These are phyloP conservation scores for Byssothecium circinans DNA, from an alignment of 2,329 filamentous ascomycete genomes.

Conservation along the genomic window DNA sequence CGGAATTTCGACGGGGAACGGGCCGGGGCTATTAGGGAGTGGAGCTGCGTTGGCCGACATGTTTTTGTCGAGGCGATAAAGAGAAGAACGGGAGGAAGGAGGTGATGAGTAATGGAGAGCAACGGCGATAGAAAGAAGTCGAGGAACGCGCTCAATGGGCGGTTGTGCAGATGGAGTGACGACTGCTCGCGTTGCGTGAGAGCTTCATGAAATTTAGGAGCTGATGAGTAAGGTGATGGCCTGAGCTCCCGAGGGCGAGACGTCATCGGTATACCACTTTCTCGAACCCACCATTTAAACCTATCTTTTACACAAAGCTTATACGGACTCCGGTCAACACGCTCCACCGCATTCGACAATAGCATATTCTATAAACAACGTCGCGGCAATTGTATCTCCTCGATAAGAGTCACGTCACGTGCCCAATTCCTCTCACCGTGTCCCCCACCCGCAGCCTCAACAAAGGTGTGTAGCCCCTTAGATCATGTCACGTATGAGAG, in stretches of 20 bases:
- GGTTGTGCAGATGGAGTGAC: conserved; percentile 13
- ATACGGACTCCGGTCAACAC: no score
- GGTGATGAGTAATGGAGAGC: background rate
- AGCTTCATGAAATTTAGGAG: conserved; percentile 22
- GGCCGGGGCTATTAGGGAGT: conserved; percentile 36
- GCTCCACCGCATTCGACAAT: no score
- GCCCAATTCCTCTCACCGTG: no score
- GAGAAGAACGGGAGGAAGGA: background rate
- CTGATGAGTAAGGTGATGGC: conserved; percentile 12
- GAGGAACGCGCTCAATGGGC: conserved; percentile 19
- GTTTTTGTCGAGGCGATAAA: conserved; percentile 4
- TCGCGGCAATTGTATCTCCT: no score
- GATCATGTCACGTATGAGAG: background rate
- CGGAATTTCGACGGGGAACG: conserved; percentile 42
- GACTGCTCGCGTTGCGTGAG: conserved; percentile 9
- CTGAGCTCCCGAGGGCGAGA: conserved; percentile 9
- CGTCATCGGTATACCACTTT: conserved; percentile 1
- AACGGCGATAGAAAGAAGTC: conserved; percentile 7
- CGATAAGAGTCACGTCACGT: no score
- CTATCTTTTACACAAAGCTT: no score
- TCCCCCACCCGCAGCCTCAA: no score
- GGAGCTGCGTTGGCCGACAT: conserved; percentile 37
- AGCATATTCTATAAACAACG: no score
- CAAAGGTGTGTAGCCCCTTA: background rate
- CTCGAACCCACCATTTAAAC: no score